Conservation (phyloP, 495 filamentous ascomycete genomes). For the Hypoxylon fragiforme region DNA sequence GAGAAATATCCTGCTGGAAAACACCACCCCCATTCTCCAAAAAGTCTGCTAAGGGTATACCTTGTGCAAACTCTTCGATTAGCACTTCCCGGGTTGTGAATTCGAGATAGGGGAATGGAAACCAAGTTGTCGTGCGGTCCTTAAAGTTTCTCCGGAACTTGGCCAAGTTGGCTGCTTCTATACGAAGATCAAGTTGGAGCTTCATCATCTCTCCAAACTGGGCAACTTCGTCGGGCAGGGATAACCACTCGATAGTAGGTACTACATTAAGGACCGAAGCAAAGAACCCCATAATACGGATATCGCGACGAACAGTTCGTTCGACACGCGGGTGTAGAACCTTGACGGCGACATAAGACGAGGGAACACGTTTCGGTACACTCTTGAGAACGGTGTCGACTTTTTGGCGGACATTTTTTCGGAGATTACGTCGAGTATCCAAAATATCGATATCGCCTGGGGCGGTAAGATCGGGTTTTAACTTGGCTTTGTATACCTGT, state of each 20-base stretch:
- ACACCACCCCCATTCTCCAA: constrained; percentile 87
- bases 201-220: constrained; percentile 99
- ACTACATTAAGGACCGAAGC: constrained; percentile 81
- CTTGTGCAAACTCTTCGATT: constrained; percentile 94
- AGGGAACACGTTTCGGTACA: constrained; percentile 81
- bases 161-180: constrained; percentile 87
- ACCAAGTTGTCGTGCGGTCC: constrained; percentile 87
- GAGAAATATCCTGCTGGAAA: constrained; percentile 91
- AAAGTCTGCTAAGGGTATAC: constrained; percentile 88
- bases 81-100: constrained; percentile 91
- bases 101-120: constrained; percentile 88
- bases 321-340: constrained; percentile 93
- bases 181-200: constrained; percentile 90
- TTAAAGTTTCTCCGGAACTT: constrained; percentile 92
- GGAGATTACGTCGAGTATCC: constrained; percentile 56
- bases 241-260: constrained; percentile 97
- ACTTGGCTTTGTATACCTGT: constrained; percentile 94
- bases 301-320: constrained; percentile 80
- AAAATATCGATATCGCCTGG: constrained; percentile 62
- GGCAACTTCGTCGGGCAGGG: constrained; percentile 87
- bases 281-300: constrained; percentile 94
- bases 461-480: constrained; percentile 76
- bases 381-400: constrained; percentile 86
- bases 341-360: constrained; percentile 93
- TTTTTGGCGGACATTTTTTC: constrained; percentile 72